Conservation (phyloP, 2,329 filamentous ascomycete species). For the Septoria petroselini region DNA sequence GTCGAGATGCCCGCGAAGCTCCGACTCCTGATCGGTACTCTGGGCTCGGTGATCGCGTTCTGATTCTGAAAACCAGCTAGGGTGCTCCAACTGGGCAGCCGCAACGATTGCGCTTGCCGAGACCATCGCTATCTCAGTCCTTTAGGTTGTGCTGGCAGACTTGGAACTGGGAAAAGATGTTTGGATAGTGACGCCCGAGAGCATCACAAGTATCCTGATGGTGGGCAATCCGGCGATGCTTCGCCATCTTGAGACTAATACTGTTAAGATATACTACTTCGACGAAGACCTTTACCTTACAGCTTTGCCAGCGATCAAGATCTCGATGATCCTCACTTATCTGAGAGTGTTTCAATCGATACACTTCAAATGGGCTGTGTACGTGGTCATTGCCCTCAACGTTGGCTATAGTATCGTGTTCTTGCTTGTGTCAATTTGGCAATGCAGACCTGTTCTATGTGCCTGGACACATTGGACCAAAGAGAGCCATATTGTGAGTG, state of each 20-base stretch:
- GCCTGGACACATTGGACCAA: constrained; percentile 23
- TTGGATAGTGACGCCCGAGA: constrained; percentile 23
- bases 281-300: constrained; percentile 23
- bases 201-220: constrained; percentile 22
- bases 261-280: constrained; percentile 17
- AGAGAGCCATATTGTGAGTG: constrained; percentile 12
- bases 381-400: constrained; percentile 20
- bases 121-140: constrained; percentile 15
- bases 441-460: constrained; percentile 19
- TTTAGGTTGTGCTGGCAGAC: constrained; percentile 20
- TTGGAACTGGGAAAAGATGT: constrained; percentile 28
- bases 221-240: not conserved
- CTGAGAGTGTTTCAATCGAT: constrained; percentile 25
- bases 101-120: constrained; percentile 20
- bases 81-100: too few relatives aligned
- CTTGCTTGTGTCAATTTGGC: constrained; percentile 22
- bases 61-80: too few relatives aligned
- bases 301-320: constrained; percentile 21
- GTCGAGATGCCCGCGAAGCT: too few relatives aligned
- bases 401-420: constrained; percentile 20
- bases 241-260: not conserved
- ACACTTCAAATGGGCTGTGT: constrained; percentile 17
- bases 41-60: too few relatives aligned
- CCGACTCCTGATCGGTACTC: too few relatives aligned
- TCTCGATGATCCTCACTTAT: constrained; percentile 23